Base-by-base conservation (phyloP, 176 grass and related monocot species). In the Zoysia pacifica region DNA sequence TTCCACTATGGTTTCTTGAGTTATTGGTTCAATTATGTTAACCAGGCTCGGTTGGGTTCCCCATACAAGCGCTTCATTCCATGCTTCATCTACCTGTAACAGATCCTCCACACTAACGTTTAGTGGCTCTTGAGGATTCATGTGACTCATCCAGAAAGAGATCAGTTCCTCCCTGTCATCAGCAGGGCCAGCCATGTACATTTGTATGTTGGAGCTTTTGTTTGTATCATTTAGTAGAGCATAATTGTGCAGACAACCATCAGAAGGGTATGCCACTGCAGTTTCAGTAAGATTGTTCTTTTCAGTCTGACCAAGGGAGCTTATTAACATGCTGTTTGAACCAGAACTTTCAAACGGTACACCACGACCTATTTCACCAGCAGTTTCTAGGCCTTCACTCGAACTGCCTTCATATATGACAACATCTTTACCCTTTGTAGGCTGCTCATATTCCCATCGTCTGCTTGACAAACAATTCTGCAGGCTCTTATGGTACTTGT, bases 231-330 rank as follows among this genome's bases (percentile, higher is more conserved):
- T 61, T 46, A 66, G 60, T 48, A 55, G 70, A 43, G 5, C 8
- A 49, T 38, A n/a, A 44, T 37, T 7, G 44, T 51, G 45, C 63
- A 28, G 4, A 13, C 8, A 40, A 60, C 4, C 2, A 80, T 44
- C 43, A 82, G 47, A 67, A 79, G 18, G 15, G 52, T 38, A 39
- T 45, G 19, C 55, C 46, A 77, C 19, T 69, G 64, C 70, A 62
- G 19, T 38, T 82, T 65, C 28, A 48, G 11, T 18, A 71, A 0
- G 11, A 52, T 49, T 38, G 20, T 42, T 86, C 11, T 48, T 42
- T 48, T 44, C 45, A 11, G 36, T 35, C 53, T 78, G 74, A 56
- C 62, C 46, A 67, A 69, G 72, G 43, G 67, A 65, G 6, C 42
- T 28, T 16, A 11, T 67, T 43, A 62, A 35, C 44, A 61, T 35